Evolutionary conservation across 331 rosid species (phyloP), one percentile per base, ranked within the genome.

Genomic region (Acacia pycnantha): DNA sequence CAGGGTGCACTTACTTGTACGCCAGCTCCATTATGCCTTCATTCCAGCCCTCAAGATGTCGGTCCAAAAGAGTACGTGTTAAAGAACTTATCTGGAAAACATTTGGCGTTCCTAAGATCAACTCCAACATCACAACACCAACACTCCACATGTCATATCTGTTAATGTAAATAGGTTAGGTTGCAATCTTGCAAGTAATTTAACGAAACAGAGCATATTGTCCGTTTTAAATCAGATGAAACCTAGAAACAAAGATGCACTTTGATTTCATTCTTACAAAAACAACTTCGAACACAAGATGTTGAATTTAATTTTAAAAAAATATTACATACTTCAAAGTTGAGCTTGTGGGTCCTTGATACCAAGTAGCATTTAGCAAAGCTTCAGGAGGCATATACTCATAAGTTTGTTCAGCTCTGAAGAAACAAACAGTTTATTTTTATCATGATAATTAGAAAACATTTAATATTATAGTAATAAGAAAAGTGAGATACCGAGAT

Each of bases 71-170:
- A 79, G 89, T 85, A 40, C 87, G 92, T 46, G 97, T 95, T 71
- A 89, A 82, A 80, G 90, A 84, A 85, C 88, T 87, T 70, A 95
- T 92, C 83, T 90, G 97, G 80, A 93, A 95, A 80, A 88, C 93
- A 85, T 90, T 84, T 51, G 98, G 96, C n/a, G 97, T 90, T 77
- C 99, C 99, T 81, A 95, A 73, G 83, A 90, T 86, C 88, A 95
- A 84, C 86, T 95, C 99, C 87, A 95, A 81, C 88, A 95, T 92
- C 88, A 95, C 96, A 83, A 95, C 93, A 84, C 99, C 98, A 68
- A 90, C 94, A 37, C 98, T 95, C 99, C 98, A 95, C 94, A 93
- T 93, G 88, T 95, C 98, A 85, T 92, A 95, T 88, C 99, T 90
- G 96, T 69, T 11, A 74, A 18, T 41, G 81, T 62, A 64, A 24